These are phyloP conservation scores for Globisporangium sylvaticum DNA, from an alignment of 352 stramenopile genomes.

Conservation along the genomic window DNA sequence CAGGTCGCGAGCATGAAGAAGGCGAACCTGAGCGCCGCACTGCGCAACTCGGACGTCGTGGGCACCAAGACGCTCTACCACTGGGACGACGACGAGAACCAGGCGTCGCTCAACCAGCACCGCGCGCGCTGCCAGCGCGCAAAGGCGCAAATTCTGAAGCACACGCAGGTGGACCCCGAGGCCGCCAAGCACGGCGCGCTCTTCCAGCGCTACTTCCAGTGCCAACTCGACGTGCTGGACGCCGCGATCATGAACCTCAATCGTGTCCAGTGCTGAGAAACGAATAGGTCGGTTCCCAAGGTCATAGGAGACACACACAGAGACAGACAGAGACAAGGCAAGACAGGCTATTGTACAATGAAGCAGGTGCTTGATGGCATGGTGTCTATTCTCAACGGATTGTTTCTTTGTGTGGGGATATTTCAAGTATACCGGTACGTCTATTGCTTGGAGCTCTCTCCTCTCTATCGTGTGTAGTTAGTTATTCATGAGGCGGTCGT, in stretches of 20 bases:
- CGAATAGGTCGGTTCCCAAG: too few species aligned
- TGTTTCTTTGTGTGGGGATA: neutral
- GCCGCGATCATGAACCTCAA: slow-evolving; percentile 16
- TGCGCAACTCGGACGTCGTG: slow-evolving; percentile 22
- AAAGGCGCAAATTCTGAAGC: slow-evolving; percentile 9
- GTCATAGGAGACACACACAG: neutral
- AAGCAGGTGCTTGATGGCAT: neutral
- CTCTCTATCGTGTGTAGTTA: neutral
- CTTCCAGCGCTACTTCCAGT: slow-evolving; percentile 20
- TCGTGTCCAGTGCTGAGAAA: slow-evolving; percentile 12
- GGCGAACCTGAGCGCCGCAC: slow-evolving; percentile 24
- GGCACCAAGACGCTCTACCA: slow-evolving; percentile 20
- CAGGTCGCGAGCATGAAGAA: slow-evolving; percentile 35
- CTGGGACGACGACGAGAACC: slow-evolving; percentile 22
- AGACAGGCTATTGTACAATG: slow-evolving; percentile 2
- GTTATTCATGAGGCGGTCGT: slow-evolving; percentile 25
- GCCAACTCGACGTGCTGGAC: slow-evolving; percentile 19
- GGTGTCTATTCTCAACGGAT: neutral
- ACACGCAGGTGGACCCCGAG: slow-evolving; percentile 13
- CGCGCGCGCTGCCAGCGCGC: slow-evolving; percentile 10
- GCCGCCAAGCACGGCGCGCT: slow-evolving; percentile 10
- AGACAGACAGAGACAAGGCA: neutral
- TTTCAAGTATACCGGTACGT: neutral
- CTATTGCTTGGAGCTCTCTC: neutral
- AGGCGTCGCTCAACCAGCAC: slow-evolving; percentile 12